These are phyloP conservation scores for Talaromyces rugulosus DNA, from an alignment of 2,329 filamentous ascomycete genomes.

Conservation along the genomic window DNA sequence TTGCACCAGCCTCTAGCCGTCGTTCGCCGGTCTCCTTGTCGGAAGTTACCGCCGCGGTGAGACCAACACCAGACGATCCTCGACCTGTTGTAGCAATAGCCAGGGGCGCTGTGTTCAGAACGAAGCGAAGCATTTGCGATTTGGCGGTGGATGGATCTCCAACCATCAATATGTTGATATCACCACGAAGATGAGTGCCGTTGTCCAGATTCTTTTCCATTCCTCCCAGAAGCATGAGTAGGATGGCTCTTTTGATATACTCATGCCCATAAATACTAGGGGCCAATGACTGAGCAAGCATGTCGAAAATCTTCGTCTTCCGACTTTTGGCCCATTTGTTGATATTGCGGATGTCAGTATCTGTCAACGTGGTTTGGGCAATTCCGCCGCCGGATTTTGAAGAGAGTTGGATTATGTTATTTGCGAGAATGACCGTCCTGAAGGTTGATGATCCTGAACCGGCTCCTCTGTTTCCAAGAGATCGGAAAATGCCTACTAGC, in stretches of 20 bases:
- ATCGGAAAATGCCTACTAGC: conserved; percentile 92
- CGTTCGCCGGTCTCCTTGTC: conserved; percentile 98
- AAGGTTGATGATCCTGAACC: conserved; percentile 88
- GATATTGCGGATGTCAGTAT: conserved; percentile 97
- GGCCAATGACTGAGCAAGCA: conserved; percentile 88
- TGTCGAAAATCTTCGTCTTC: conserved; percentile 85
- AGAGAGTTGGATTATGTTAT: conserved; percentile 89
- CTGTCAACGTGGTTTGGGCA: conserved; percentile 85
- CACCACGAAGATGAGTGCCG: conserved; percentile 92
- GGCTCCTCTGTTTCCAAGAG: conserved; percentile 89
- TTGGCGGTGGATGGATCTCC: conserved; percentile 98
- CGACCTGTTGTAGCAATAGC: conserved; percentile 96
- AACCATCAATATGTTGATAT: conserved; percentile 99
- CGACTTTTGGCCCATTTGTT: conserved; percentile 80
- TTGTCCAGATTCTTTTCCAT: conserved; percentile 99
- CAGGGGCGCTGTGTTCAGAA: conserved; percentile 91
- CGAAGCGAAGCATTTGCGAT: conserved; percentile 94
- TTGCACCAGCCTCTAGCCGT: conserved; percentile 91
- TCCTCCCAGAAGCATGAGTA: conserved; percentile 90
- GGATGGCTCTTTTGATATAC: conserved; percentile 94
- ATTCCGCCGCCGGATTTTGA: conserved; percentile 95
- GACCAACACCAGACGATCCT: conserved; percentile 93
- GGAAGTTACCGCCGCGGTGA: conserved; percentile 91
- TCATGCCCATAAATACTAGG: conserved; percentile 97
- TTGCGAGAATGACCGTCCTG: conserved; percentile 88